Conservation (phyloP, 768 basidiomycete genomes). For the Neoboletus magnificus region DNA sequence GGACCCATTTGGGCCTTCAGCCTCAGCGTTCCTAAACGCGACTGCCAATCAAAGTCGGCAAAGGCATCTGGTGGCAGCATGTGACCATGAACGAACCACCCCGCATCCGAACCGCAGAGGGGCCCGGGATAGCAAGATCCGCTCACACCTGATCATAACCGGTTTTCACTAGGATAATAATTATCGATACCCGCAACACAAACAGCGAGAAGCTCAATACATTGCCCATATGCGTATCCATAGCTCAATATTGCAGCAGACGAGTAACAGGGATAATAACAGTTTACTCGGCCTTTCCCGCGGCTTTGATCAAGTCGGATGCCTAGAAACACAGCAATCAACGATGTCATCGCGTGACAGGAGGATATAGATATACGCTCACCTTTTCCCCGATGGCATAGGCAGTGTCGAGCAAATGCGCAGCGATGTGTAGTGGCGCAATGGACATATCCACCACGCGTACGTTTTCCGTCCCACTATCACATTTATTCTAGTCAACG, state of each 20-base stretch:
- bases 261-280: neutral
- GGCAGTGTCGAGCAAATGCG: constrained; percentile 16
- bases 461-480: constrained; percentile 15
- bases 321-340: constrained; percentile 6
- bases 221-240: neutral
- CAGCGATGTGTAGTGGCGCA: constrained; percentile 11
- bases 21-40: too few species aligned
- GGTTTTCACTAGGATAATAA: too few species aligned
- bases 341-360: neutral
- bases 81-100: too few species aligned
- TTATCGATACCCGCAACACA: too few species aligned
- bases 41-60: too few species aligned
- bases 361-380: neutral
- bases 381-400: constrained; percentile 20
- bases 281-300: neutral
- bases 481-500: neutral
- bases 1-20: too few species aligned
- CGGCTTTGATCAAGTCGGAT: constrained; percentile 9
- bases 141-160: too few species aligned
- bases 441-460: constrained; percentile 19
- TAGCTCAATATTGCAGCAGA: neutral
- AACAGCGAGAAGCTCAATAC: too few species aligned
- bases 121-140: too few species aligned
- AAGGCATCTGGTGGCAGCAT: too few species aligned
- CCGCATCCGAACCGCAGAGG: too few species aligned